These are phyloP conservation scores for Lichina pygmaea DNA, from an alignment of 495 filamentous ascomycete species.

Conservation along the genomic window DNA sequence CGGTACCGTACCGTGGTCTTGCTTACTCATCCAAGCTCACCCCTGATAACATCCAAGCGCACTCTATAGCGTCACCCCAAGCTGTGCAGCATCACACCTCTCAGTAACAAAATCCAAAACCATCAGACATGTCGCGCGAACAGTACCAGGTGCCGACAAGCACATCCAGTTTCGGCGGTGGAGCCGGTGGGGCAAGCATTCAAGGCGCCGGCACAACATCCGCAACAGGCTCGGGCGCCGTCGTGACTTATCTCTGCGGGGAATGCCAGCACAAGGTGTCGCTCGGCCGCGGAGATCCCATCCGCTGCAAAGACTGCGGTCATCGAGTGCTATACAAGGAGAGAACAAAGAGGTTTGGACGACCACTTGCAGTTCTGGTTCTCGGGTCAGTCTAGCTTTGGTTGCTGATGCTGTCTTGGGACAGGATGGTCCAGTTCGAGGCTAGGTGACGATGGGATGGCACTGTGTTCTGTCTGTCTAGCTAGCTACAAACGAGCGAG, in stretches of 20 bases:
- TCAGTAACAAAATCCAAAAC: not conserved
- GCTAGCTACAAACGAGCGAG: too few relatives aligned
- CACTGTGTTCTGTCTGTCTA: too few relatives aligned
- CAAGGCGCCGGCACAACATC: not conserved
- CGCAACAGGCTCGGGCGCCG: not conserved
- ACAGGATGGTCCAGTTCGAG: slow-evolving; percentile 94
- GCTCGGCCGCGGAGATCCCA: slow-evolving; percentile 60
- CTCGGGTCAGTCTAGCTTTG: not conserved
- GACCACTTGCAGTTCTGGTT: not conserved
- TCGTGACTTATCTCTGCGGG: slow-evolving; percentile 63
- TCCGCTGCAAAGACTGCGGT: slow-evolving; percentile 88
- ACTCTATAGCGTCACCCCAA: too few relatives aligned
- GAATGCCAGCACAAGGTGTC: slow-evolving; percentile 68
- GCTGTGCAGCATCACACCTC: not conserved
- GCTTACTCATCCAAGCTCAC: too few relatives aligned
- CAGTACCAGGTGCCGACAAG: slow-evolving; percentile 3
- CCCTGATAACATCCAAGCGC: too few relatives aligned
- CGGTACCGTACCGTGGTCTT: too few relatives aligned
- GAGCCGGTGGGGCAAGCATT: not conserved
- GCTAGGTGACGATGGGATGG: slow-evolving; percentile 29
- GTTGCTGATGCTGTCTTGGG: not conserved
- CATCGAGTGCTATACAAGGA: slow-evolving; percentile 95
- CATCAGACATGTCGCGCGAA: slow-evolving; percentile 3
- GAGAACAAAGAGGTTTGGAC: slow-evolving; percentile 71
- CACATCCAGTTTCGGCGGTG: not conserved